A percentile compares a stretch with the other conserved stretches of the same genome.
Conservation (phyloP, 352 stramenopile species). For the Phytopythium sindhum region DNA sequence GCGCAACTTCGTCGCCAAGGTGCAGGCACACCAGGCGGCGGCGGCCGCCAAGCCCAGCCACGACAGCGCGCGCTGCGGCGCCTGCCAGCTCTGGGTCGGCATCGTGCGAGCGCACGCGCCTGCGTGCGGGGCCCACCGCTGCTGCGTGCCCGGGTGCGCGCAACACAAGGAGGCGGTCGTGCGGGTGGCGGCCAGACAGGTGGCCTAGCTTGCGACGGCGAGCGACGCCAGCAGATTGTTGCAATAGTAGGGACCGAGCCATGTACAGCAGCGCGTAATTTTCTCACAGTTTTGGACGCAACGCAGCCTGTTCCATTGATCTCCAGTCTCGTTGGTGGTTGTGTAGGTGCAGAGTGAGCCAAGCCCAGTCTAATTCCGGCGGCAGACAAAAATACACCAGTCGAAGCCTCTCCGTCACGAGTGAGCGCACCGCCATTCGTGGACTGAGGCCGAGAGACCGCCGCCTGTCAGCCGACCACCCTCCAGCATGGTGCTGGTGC, state of each 20-base stretch:
- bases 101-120: constrained; percentile 35
- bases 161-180: constrained; percentile 7
- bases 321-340: not conserved
- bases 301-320: not conserved
- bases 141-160: constrained; percentile 41
- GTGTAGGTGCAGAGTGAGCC: not conserved
- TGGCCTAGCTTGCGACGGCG: too few relatives aligned
- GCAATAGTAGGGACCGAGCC: not conserved
- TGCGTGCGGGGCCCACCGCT: constrained; percentile 19
- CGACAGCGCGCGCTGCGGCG: constrained; percentile 33
- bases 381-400: not conserved
- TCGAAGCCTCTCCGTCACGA: not conserved
- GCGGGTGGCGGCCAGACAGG: not conserved
- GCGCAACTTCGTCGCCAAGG: constrained; percentile 52
- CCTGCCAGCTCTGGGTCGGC: constrained; percentile 54
- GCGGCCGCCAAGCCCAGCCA: constrained; percentile 24
- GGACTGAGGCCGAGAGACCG: not conserved
- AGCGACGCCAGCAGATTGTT: not conserved
- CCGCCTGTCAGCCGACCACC: not conserved
- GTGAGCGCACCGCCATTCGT: not conserved
- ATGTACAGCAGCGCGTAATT: not conserved
- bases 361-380: not conserved
- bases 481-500: constrained; percentile 22
- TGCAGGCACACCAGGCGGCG: constrained; percentile 27
- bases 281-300: not conserved